Evolutionary conservation across 2,329 filamentous ascomycete species (phyloP).

Genomic region (Blastomyces gilchristii): DNA sequence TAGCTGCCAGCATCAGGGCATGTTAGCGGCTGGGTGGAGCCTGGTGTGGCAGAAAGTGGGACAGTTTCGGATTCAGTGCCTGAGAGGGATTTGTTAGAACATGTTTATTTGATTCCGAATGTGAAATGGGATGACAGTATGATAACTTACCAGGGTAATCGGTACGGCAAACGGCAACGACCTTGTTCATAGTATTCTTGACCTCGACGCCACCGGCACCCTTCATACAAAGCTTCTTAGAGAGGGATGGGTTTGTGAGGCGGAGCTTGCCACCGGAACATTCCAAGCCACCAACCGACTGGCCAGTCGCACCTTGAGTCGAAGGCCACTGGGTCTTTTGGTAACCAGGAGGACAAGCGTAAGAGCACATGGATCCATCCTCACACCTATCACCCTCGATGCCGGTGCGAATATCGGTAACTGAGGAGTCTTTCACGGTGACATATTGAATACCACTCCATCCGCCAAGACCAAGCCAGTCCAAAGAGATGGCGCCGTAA

Average conservation of each 20-base stretch:
- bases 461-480: slow-evolving; percentile 59
- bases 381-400: slow-evolving; percentile 52
- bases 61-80: slow-evolving; percentile 77
- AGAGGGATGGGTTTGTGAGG: slow-evolving; percentile 58
- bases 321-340: slow-evolving; percentile 84
- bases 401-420: slow-evolving; percentile 57
- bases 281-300: slow-evolving; percentile 80
- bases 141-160: slow-evolving; percentile 68
- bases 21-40: slow-evolving; percentile 53
- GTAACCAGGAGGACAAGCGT: slow-evolving; percentile 83
- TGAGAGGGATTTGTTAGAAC: slow-evolving; percentile 17
- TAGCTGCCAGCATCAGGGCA: slow-evolving; percentile 63
- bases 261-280: slow-evolving; percentile 65
- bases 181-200: slow-evolving; percentile 58
- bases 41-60: slow-evolving; percentile 55
- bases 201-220: slow-evolving; percentile 63
- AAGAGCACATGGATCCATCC: slow-evolving; percentile 69
- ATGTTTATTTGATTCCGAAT: neutral
- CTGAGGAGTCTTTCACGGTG: slow-evolving; percentile 43
- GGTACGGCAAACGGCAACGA: slow-evolving; percentile 77
- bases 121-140: neutral
- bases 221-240: slow-evolving; percentile 60
- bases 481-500: slow-evolving; percentile 65
- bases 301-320: slow-evolving; percentile 63
- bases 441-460: slow-evolving; percentile 70